Evolutionary conservation across 139 green algal species (phyloP).

Genomic region (Chlamydomonas sphaeroides): DNA sequence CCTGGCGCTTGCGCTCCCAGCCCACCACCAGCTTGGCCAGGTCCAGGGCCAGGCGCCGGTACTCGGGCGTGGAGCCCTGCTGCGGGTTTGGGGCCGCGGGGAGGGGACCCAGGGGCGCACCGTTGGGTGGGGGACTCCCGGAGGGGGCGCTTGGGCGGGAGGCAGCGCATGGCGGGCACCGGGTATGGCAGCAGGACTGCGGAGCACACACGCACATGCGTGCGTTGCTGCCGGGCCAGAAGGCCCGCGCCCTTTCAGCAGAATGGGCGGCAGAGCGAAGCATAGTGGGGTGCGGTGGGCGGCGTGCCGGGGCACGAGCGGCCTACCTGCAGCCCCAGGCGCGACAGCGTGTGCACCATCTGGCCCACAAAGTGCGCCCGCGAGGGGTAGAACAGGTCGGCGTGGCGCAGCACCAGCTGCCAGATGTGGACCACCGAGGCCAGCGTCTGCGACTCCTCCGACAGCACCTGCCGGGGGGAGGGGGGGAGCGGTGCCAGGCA

Average conservation of each 20-base stretch:
- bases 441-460: slow-evolving; percentile 83
- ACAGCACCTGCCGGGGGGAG: slow-evolving; percentile 55
- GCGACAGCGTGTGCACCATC: slow-evolving; percentile 89
- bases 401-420: slow-evolving; percentile 92
- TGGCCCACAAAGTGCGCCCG: slow-evolving; percentile 86
- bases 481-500: no score
- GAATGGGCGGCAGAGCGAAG: no score
- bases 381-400: slow-evolving; percentile 84
- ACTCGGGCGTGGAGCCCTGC: slow-evolving; percentile 76
- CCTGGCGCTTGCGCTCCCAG: slow-evolving; percentile 82
- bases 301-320: no score
- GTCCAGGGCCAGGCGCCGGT: slow-evolving; percentile 90
- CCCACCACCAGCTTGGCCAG: slow-evolving; percentile 85
- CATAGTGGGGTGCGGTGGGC: no score
- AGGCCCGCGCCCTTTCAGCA: no score
- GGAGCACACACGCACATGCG: no score
- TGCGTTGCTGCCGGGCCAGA: no score
- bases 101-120: slow-evolving; percentile 40
- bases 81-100: slow-evolving; percentile 36
- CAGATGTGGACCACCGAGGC: slow-evolving; percentile 88
- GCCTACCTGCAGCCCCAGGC: slow-evolving; percentile 75
- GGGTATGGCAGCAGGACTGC: no score
- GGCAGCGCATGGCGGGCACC: no score
- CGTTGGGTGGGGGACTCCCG: not conserved
- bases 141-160: no score